A percentile compares a stretch with the other conserved stretches of the same genome.
phyloP scores from a whole-genome alignment of 176 grass and related monocot genomes.

The Lolium rigidum region DNA sequence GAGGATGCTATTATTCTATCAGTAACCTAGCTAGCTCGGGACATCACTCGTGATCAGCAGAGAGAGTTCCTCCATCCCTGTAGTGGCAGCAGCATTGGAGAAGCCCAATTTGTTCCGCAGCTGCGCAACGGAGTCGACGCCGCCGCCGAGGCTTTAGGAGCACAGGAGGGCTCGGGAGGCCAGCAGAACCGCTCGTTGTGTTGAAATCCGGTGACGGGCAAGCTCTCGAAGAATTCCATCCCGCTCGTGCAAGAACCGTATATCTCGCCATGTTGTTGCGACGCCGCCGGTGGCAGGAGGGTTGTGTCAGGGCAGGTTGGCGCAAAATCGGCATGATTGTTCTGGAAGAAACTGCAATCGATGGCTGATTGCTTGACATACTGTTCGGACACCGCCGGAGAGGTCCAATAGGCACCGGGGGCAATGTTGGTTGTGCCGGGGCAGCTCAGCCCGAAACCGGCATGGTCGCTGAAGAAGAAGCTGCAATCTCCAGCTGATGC shows the following conservation, averaged over 20 bases:
- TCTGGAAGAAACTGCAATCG: too few relatives aligned
- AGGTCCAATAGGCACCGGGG: not conserved
- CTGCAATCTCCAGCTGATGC: not conserved
- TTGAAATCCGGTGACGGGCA: not conserved
- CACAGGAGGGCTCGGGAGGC: not conserved
- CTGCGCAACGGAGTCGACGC: not conserved
- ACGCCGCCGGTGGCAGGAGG: not conserved
- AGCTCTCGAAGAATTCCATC: not conserved
- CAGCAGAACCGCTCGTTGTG: not conserved
- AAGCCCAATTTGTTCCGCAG: not conserved
- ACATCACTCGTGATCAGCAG: not conserved
- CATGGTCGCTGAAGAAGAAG: not conserved
- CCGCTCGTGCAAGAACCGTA: not conserved
- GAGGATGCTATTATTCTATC: too few relatives aligned
- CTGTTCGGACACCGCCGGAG: not conserved
- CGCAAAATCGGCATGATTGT: not conserved
- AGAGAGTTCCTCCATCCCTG: not conserved
- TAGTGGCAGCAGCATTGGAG: not conserved
- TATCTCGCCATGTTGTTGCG: not conserved
- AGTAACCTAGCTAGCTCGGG: too few relatives aligned
- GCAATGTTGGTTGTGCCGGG: not conserved
- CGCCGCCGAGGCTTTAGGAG: not conserved
- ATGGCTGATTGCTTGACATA: not conserved
- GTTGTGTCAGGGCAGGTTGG: not conserved
- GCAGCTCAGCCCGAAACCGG: not conserved